Conservation (phyloP, 345 rosid genomes). For the Citrus unshiu region DNA sequence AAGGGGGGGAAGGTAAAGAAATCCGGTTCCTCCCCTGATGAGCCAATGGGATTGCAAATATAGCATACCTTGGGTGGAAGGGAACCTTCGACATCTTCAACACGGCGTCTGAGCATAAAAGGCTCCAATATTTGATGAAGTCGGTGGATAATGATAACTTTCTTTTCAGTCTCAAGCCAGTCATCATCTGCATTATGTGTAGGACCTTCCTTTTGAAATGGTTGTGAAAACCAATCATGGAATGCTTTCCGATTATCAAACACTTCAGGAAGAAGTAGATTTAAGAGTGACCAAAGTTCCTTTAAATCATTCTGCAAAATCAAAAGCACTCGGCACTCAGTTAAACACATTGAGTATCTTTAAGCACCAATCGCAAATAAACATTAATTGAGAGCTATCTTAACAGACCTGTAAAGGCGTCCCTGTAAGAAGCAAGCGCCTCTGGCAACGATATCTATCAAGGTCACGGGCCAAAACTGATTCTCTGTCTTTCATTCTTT, state of each 20-base stretch:
- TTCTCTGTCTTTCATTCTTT: conserved; percentile 98
- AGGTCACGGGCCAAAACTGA: conserved; percentile 99
- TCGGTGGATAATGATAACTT: conserved; percentile 95
- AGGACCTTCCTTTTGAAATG: conserved; percentile 89
- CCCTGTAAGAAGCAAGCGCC: conserved; percentile 99
- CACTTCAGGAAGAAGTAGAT: conserved; percentile 98
- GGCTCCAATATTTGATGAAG: conserved; percentile 99
- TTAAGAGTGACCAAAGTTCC: conserved; percentile 98
- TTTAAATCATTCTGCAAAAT: conserved; percentile 90
- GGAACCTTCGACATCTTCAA: conserved; percentile 99
- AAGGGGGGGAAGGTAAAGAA: no score
- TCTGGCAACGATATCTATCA: conserved; percentile 96
- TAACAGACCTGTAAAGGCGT: conserved; percentile 95
- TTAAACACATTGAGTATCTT: neutral
- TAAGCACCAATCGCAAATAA: neutral
- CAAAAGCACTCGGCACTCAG: neutral
- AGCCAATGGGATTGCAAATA: neutral
- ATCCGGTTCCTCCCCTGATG: neutral
- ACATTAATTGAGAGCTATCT: conserved; percentile 3
- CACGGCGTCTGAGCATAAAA: conserved; percentile 99
- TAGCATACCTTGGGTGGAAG: conserved; percentile 94
- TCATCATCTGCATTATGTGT: conserved; percentile 90
- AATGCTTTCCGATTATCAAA: conserved; percentile 98
- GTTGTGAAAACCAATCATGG: conserved; percentile 99
- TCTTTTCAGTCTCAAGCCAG: conserved; percentile 99